phyloP scores from a whole-genome alignment of 2,329 filamentous ascomycete species.

The Neofusicoccum laricinum region DNA sequence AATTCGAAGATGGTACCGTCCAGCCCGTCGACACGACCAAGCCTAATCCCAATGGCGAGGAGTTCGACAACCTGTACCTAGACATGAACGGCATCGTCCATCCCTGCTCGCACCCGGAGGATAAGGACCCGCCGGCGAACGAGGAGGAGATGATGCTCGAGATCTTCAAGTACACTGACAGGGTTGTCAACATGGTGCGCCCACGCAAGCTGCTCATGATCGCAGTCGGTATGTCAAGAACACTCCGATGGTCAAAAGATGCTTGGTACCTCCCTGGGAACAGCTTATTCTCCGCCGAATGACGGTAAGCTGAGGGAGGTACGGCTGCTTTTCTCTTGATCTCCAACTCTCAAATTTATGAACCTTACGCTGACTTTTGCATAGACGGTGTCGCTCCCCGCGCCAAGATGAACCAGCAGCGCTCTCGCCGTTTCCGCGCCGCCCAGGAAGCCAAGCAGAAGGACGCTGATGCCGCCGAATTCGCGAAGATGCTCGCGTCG shows the following conservation, averaged over 20 bases:
- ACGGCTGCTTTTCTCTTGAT: conserved; percentile 19
- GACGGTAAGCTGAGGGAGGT: conserved; percentile 31
- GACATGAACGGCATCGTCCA: conserved; percentile 99
- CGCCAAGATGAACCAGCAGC: conserved; percentile 99
- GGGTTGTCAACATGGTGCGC: conserved; percentile 97
- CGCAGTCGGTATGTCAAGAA: conserved; percentile 69
- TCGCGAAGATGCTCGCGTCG: conserved; percentile 73
- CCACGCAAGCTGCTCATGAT: conserved; percentile 96
- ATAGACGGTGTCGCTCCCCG: conserved; percentile 92
- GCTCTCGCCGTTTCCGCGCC: conserved; percentile 89
- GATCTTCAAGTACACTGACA: conserved; percentile 97
- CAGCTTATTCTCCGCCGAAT: conserved; percentile 27
- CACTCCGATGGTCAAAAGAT: not conserved
- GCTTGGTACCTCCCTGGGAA: conserved; percentile 22
- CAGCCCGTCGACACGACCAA: conserved; percentile 82
- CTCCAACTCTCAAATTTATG: not conserved
- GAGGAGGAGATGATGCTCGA: conserved; percentile 99
- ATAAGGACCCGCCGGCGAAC: conserved; percentile 82
- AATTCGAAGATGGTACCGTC: conserved; percentile 76
- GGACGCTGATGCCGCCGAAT: conserved; percentile 83
- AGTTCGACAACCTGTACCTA: conserved; percentile 95
- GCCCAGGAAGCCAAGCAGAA: conserved; percentile 94
- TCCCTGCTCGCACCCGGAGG: conserved; percentile 96
- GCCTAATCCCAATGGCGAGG: conserved; percentile 94
- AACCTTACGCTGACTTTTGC: conserved; percentile 14